These are phyloP conservation scores for Solanum hybrid DNA, from an alignment of 305 asterid species.

Conservation along the genomic window DNA sequence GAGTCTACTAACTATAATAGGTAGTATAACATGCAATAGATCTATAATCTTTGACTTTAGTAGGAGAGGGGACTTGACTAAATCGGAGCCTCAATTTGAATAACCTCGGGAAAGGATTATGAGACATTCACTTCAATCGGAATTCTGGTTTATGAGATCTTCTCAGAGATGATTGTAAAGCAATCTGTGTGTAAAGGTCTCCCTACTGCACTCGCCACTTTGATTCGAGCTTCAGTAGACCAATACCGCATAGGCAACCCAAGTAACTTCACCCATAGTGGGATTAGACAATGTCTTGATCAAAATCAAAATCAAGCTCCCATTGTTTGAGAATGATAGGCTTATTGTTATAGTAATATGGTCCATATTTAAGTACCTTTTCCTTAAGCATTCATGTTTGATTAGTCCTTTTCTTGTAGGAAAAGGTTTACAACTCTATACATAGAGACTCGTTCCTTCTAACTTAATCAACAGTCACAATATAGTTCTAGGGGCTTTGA, in stretches of 20 bases:
- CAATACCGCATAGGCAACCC: background rate
- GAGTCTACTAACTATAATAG: background rate
- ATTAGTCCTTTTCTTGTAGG: background rate
- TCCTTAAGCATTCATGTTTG: background rate
- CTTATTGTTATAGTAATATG: background rate
- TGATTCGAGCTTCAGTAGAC: background rate
- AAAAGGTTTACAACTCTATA: no score
- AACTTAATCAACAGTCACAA: no score
- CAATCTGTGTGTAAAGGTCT: background rate
- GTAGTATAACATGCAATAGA: background rate
- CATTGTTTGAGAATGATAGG: background rate
- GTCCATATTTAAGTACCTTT: background rate
- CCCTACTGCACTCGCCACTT: background rate
- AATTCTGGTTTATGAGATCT: background rate
- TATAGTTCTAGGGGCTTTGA: no score
- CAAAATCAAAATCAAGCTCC: background rate
- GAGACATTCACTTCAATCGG: background rate
- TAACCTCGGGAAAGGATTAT: background rate
- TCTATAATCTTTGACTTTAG: background rate
- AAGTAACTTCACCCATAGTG: background rate
- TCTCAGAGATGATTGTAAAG: background rate
- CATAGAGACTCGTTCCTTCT: no score
- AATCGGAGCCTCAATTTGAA: background rate
- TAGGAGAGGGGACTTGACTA: background rate
- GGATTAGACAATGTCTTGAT: background rate